Conservation (phyloP, 225 moss, liverwort and hornwort genomes). For the Pseudisothecium myosuroides region DNA sequence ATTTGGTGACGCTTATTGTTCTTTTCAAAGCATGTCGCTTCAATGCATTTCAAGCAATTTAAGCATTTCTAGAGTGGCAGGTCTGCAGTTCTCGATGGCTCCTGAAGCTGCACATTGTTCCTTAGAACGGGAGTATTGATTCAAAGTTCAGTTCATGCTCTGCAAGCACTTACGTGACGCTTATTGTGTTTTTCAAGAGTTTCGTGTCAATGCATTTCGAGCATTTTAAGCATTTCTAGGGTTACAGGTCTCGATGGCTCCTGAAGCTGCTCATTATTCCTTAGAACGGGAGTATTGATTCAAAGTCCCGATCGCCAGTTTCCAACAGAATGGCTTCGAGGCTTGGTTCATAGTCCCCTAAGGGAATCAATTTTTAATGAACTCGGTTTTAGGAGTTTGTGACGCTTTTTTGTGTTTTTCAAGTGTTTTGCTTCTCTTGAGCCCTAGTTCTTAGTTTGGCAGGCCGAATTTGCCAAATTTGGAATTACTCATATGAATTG, state of each 20-base stretch:
- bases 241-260: not conserved
- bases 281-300: not conserved
- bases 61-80: not conserved
- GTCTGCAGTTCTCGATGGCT: not conserved
- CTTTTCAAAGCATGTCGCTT: not conserved
- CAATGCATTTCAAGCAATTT: not conserved
- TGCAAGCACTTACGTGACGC: not conserved
- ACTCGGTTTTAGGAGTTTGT: not conserved
- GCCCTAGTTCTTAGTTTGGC: not conserved
- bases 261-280: not conserved
- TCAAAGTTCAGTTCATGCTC: not conserved
- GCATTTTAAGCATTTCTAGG: not conserved
- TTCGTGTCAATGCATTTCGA: not conserved
- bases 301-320: not conserved
- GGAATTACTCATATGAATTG: not conserved
- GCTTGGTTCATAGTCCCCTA: not conserved
- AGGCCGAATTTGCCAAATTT: not conserved
- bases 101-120: not conserved
- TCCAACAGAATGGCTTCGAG: not conserved
- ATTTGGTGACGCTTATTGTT: not conserved
- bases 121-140: not conserved
- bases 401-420: not conserved
- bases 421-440: not conserved
- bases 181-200: not conserved
- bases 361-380: not conserved